Conservation (phyloP, 2,329 filamentous ascomycete species). For the Simplicillium sp. region DNA sequence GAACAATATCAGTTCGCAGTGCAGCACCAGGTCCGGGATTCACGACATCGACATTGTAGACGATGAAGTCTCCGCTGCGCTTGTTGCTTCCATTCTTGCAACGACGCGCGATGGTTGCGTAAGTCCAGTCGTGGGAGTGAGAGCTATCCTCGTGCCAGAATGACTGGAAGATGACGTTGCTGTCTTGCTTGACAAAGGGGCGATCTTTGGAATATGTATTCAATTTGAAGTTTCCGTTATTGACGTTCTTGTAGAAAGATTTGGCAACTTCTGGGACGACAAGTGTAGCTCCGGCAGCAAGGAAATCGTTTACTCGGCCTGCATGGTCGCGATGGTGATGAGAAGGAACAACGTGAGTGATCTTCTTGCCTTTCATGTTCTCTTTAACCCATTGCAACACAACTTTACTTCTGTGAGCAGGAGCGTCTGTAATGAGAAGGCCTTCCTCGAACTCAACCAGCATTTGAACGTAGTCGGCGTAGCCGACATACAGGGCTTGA, state of each 20-base stretch:
- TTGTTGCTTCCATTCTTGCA: background rate
- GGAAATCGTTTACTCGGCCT: background rate
- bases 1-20: background rate
- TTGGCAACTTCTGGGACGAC: conserved; percentile 1
- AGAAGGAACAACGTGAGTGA: background rate
- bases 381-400: background rate
- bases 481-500: background rate
- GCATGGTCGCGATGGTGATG: conserved; percentile 1
- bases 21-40: background rate
- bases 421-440: background rate
- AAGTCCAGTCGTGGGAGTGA: background rate
- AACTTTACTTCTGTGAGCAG: background rate
- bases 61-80: background rate
- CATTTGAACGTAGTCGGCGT: background rate
- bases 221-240: background rate
- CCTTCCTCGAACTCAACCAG: background rate
- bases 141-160: conserved; percentile 1
- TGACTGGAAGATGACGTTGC: background rate
- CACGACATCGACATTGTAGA: background rate
- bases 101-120: background rate
- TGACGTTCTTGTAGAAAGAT: background rate
- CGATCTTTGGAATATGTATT: background rate
- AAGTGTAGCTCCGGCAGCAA: background rate
- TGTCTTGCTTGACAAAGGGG: background rate
- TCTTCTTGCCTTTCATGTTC: background rate